Conservation (phyloP, 768 basidiomycete genomes). For the Tephrocybe sp. region DNA sequence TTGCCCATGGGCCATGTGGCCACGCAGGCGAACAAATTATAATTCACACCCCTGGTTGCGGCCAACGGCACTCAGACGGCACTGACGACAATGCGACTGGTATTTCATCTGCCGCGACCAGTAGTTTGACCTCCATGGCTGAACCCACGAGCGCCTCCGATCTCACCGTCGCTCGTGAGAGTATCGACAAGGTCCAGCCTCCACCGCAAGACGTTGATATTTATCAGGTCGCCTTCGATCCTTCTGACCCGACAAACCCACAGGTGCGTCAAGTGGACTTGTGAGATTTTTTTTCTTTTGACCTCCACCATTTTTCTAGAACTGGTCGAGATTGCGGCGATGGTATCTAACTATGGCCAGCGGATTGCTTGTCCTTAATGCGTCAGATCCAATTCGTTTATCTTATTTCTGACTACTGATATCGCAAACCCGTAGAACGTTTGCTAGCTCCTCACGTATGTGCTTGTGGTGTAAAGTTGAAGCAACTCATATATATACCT, state of each 20-base stretch:
- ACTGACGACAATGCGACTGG: slow-evolving; percentile 1
- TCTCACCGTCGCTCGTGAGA: slow-evolving; percentile 2
- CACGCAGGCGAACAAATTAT: background rate
- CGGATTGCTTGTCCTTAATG: slow-evolving; percentile 53
- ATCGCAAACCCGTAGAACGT: slow-evolving; percentile 43
- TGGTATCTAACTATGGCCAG: slow-evolving; percentile 48
- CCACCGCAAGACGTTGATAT: slow-evolving; percentile 22
- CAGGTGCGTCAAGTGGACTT: slow-evolving; percentile 30
- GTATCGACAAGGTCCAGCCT: slow-evolving; percentile 2
- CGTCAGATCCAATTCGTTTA: slow-evolving; percentile 34
- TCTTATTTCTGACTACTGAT: slow-evolving; percentile 2
- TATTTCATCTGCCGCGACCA: background rate
- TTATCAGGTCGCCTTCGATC: slow-evolving; percentile 35
- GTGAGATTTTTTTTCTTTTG: background rate
- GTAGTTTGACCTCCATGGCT: slow-evolving; percentile 3
- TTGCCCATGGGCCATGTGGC: background rate
- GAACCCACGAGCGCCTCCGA: slow-evolving; percentile 3
- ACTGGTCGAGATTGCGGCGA: slow-evolving; percentile 43
- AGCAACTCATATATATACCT: background rate
- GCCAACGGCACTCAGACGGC: background rate
- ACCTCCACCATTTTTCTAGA: slow-evolving; percentile 33
- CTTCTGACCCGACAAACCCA: slow-evolving; percentile 45
- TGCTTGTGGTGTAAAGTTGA: background rate
- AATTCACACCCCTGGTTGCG: slow-evolving; percentile 5
- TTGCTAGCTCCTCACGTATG: slow-evolving; percentile 59